phyloP scores from a whole-genome alignment of 148 eudicot genomes.

The Rhododendron vialii region DNA sequence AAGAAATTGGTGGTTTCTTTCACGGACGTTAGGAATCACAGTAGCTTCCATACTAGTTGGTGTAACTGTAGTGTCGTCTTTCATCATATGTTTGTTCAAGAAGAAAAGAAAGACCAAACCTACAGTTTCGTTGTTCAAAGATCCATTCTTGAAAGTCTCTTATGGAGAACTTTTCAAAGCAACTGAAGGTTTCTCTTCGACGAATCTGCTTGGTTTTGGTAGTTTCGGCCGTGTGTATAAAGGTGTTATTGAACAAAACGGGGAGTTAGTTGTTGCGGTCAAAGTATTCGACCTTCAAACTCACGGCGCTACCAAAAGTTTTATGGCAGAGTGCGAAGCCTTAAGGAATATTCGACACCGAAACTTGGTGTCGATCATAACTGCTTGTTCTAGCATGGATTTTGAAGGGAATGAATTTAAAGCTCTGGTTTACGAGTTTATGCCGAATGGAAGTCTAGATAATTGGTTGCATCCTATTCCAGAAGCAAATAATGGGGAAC shows the following conservation, averaged over 20 bases:
- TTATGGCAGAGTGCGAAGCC: background rate
- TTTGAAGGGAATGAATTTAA: background rate
- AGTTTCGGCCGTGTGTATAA: background rate
- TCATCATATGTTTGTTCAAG: background rate
- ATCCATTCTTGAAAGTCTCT: background rate
- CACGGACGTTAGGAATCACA: background rate
- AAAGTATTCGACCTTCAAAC: too few species aligned
- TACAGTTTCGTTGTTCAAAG: background rate
- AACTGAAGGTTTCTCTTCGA: background rate
- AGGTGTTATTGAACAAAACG: background rate
- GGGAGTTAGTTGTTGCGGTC: too few species aligned
- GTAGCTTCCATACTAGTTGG: background rate
- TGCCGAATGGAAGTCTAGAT: background rate
- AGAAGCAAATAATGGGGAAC: background rate
- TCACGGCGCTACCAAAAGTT: background rate
- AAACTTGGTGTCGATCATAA: background rate
- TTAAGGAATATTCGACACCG: background rate
- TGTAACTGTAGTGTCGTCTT: background rate
- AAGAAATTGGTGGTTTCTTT: background rate
- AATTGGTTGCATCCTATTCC: background rate
- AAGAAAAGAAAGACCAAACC: background rate
- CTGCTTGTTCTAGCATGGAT: background rate
- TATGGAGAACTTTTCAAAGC: background rate
- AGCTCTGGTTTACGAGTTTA: constrained; percentile 2
- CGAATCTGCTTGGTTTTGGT: background rate